phyloP scores from a whole-genome alignment of 2,329 filamentous ascomycete genomes.

The Colletotrichum abscissum region DNA sequence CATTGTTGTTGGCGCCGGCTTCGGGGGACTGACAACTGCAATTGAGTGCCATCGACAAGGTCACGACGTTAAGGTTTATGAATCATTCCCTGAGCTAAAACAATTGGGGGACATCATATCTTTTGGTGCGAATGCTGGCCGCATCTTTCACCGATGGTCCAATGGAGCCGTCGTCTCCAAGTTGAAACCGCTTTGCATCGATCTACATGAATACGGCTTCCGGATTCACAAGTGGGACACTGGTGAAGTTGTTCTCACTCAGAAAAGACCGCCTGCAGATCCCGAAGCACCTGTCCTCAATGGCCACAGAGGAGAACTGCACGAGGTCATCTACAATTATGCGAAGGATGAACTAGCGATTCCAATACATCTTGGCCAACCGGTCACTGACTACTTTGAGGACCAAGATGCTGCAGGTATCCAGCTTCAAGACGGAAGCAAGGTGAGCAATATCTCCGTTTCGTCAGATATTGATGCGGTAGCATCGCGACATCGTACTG shows the following conservation, averaged over 20 bases:
- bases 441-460: background rate
- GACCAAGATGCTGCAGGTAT: background rate
- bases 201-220: background rate
- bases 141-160: background rate
- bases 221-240: background rate
- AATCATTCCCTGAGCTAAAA: constrained; percentile 68
- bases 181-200: background rate
- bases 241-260: constrained; percentile 57
- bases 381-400: constrained; percentile 50
- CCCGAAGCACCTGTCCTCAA: constrained; percentile 67
- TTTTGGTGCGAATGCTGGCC: background rate
- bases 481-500: background rate
- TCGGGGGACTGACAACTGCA: constrained; percentile 70
- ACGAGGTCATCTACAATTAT: constrained; percentile 68
- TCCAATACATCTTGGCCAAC: constrained; percentile 64
- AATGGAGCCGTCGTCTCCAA: background rate
- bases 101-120: constrained; percentile 50
- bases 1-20: constrained; percentile 50
- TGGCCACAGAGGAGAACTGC: constrained; percentile 70
- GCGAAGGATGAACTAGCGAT: constrained; percentile 65
- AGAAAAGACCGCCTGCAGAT: constrained; percentile 55
- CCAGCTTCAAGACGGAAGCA: background rate
- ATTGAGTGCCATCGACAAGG: constrained; percentile 73
- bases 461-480: background rate
- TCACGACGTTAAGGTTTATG: constrained; percentile 68